These are phyloP conservation scores for Extremus antarcticus DNA, from an alignment of 495 filamentous ascomycete species.

Conservation along the genomic window DNA sequence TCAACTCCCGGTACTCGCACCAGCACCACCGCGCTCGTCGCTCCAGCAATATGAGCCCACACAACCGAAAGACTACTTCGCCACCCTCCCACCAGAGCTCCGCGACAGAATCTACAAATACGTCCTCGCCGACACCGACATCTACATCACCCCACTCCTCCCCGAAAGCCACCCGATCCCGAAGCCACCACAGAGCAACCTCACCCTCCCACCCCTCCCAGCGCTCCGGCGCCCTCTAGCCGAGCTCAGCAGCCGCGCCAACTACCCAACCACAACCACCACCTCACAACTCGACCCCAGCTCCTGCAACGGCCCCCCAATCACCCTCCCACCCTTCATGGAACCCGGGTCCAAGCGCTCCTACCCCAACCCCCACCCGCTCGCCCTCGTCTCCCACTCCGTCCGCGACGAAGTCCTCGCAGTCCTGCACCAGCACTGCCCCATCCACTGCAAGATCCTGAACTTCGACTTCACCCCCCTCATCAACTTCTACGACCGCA, in stretches of 20 bases:
- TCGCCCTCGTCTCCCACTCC: constrained; percentile 8
- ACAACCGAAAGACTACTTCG: background rate
- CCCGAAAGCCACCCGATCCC: background rate
- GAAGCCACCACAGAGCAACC: background rate
- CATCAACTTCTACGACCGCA: constrained; percentile 12
- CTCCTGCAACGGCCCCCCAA: background rate
- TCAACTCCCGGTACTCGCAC: background rate
- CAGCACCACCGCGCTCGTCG: background rate
- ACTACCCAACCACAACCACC: background rate
- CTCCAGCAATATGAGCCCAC: background rate
- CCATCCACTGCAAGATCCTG: constrained; percentile 11
- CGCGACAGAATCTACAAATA: constrained; percentile 17
- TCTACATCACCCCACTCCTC: constrained; percentile 14
- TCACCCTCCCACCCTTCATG: background rate
- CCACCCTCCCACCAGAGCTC: constrained; percentile 16
- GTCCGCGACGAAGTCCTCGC: constrained; percentile 16
- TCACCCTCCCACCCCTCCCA: background rate
- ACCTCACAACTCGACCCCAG: background rate
- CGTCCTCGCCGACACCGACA: constrained; percentile 5
- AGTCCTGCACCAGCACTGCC: constrained; percentile 15
- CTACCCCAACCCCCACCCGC: constrained; percentile 5
- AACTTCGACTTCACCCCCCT: constrained; percentile 18
- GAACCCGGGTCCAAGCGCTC: background rate
- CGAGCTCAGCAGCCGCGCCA: background rate
- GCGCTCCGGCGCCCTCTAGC: background rate